Percentiles rank a stretch among this genome's conserved stretches.
Conservation (phyloP, 2,329 filamentous ascomycete species). For the Fusarium chuoi region DNA sequence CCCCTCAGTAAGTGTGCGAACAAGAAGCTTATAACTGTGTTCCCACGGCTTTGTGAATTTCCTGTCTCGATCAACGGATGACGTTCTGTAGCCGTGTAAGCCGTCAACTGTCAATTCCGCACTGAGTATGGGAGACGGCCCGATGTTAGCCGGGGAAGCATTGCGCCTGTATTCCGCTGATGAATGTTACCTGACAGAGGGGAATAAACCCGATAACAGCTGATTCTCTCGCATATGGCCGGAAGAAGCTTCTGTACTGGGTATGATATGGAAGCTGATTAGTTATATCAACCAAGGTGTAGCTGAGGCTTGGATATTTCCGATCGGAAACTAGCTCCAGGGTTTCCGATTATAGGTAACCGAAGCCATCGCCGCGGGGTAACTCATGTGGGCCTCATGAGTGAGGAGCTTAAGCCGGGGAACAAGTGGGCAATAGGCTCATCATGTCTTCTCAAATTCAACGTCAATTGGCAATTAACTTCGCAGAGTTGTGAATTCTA, state of each 20-base stretch:
- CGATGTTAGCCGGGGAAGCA: constrained; percentile 45
- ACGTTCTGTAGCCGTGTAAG: constrained; percentile 38
- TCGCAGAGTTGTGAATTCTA: neutral
- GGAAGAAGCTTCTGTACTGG: neutral
- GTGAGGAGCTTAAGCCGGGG: neutral
- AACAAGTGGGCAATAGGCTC: neutral
- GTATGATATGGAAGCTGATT: neutral
- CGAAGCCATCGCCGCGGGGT: constrained; percentile 19
- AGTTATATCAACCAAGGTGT: neutral
- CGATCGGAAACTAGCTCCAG: neutral
- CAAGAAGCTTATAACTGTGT: constrained; percentile 38
- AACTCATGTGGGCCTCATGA: constrained; percentile 6
- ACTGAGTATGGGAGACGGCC: constrained; percentile 36
- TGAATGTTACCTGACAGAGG: constrained; percentile 1
- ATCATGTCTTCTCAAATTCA: neutral
- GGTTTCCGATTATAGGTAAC: neutral
- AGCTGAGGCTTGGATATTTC: neutral
- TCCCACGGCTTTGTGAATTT: constrained; percentile 19
- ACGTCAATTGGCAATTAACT: neutral
- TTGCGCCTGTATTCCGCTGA: constrained; percentile 39
- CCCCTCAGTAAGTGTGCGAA: constrained; percentile 10
- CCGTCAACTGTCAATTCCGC: constrained; percentile 42
- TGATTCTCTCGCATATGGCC: constrained; percentile 18
- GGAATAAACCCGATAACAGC: neutral
- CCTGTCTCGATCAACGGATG: constrained; percentile 30